Base-by-base conservation (phyloP, 2,329 filamentous ascomycete species). In the Hirsutella rhossiliensis region DNA sequence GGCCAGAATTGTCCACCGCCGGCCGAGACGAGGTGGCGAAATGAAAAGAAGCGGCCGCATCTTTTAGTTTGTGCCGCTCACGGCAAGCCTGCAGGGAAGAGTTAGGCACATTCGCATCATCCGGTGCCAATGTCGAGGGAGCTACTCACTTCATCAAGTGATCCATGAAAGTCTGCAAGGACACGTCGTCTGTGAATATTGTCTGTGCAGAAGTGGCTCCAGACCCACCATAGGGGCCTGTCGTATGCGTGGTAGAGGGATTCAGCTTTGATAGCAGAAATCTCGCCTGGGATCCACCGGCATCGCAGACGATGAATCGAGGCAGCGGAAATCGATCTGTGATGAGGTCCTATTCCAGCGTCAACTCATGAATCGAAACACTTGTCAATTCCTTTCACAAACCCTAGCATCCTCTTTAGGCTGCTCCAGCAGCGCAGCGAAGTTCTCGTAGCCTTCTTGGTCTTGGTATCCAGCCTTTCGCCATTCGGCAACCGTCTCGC, bases 131-230 rank as follows among this genome's bases (percentile, higher is more conserved):
- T 15, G 17, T 5, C 8, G 8, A 23, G 19, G 19, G 23, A 2
- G 5, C 15, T 28, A 9, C 82, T 67, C 73, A 89, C 87, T 98
- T 98, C 92, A 98, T 98, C 62, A 98, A 71, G 67, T 97, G 89
- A 58, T 98, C 92, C 92, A 98, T 98, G 62, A 98, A 98, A 1
- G 90, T 97, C 66, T 97, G 90, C 60, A 98, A 70, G 44, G 88
- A 96, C 44, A 98, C 92, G 63, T 98, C 92, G 58, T 98, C 92
- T 1, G 92, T 98, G 68, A 98, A 98, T 56, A 98, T 98, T 5
- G 92, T 98, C 66, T 98, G 92, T 9, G 90, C 89, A 40, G 84
- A 89, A 58, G 90, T 86, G 3, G 77, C 75, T 28, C 84, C 80
- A 41, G 90, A 85, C 48, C 88, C 89, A 45, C 92, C 92, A 58